Conservation (phyloP, 306 rosid species). For the Castanopsis chinensis region DNA sequence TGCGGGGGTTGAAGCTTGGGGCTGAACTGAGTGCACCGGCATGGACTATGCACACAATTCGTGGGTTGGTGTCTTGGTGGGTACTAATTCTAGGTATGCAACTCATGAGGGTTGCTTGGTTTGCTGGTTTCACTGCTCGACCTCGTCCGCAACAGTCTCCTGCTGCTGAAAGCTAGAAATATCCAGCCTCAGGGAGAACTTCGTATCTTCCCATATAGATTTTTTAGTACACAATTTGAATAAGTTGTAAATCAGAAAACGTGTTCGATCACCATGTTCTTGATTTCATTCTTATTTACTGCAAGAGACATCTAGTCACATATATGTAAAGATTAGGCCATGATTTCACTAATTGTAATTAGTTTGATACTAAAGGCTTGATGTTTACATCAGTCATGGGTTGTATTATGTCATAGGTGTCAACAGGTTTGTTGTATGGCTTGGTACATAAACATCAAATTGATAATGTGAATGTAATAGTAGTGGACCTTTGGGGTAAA, state of each 20-base stretch:
- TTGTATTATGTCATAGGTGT: not conserved
- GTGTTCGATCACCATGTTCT: constrained; percentile 8
- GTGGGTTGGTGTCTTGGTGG: constrained; percentile 93
- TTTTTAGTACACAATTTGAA: not conserved
- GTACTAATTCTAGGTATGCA: constrained; percentile 84
- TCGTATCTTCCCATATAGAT: not conserved
- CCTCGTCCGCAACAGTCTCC: constrained; percentile 30
- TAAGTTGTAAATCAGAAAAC: constrained; percentile 5
- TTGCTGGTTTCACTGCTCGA: constrained; percentile 63
- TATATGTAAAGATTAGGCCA: not conserved
- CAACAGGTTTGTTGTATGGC: too few species aligned
- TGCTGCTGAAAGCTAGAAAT: constrained; percentile 27
- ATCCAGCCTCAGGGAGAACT: not conserved
- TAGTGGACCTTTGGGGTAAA: too few species aligned
- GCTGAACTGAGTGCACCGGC: constrained; percentile 71
- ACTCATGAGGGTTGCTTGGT: constrained; percentile 98
- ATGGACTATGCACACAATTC: constrained; percentile 74
- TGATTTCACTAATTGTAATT: not conserved
- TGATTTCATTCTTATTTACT: not conserved
- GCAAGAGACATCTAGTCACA: not conserved
- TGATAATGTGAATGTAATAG: too few species aligned
- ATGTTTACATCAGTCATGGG: not conserved
- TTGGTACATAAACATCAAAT: too few species aligned
- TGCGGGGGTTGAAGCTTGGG: constrained; percentile 89
- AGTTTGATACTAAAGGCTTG: not conserved